Base-by-base conservation (phyloP, 176 grass and related monocot species). In the Ananas comosus region DNA sequence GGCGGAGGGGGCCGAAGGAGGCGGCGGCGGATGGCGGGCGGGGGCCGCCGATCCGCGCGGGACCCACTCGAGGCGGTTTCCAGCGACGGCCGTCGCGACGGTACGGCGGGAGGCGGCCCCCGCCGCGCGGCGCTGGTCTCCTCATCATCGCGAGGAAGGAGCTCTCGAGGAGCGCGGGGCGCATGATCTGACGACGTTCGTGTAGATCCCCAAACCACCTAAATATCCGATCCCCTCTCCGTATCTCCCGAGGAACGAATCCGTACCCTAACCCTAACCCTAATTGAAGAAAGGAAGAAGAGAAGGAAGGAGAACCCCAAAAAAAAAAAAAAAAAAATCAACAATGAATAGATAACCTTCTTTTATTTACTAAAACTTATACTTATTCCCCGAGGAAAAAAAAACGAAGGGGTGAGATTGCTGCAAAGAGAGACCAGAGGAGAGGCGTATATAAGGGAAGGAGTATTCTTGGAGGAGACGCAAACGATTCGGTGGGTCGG, bases 61-160 rank as follows among this genome's bases (percentile, higher is more conserved):
- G 3, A 83, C 73, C 92, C 92, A 96, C 16, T 86, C 73, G 16
- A 64, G 56, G 14, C 79, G 81, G 51, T 64, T 51, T 11, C 77
- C 79, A 0, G 63, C 14, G 19, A 78, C 6, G 23, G 23, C 65
- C 24, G 56, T 68, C 23, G 64, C 61, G 19, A 53, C 73, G 49
- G 42, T 64, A 14, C 82, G 76, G 17, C 75, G 76, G 47, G 58
- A 64, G 80, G 17, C 51, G 74, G 65, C 66, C 59, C 70, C 77
- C 75, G 59, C 69, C 50, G 66, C 50, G 66, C 70, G 67, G 75
- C 59, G 64, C 50, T 23, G n/a, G 12, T 64, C 77, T 52, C 72
- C 58, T 77, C 14, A 16, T 17, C 51, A 58, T 64, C 11, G n/a
- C 23, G 61, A 24, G 11, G 8, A 25, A 28, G 57, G 12, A 68